Base-by-base conservation (phyloP, 2,329 filamentous ascomycete genomes). In the Blumeria graminis region DNA sequence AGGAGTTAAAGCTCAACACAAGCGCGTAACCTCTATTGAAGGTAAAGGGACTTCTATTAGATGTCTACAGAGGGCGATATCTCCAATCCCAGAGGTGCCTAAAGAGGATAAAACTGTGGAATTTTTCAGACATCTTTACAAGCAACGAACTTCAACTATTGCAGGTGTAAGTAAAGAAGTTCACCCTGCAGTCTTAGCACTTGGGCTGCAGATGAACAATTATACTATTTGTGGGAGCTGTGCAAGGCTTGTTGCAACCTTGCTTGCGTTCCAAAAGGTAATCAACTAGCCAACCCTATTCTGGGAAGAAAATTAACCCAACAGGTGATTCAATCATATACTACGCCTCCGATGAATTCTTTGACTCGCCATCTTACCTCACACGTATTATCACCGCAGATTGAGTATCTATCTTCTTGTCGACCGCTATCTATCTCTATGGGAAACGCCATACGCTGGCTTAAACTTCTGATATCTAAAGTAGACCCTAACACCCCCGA, bases 381-480 rank as follows among this genome's bases (percentile, higher is more conserved):
- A 10, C 87, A 96, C 69, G 81, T 87, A 61, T 80, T 98, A 58
- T 92, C 88, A 65, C 86, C 89, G 39, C 92, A 98, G 69, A 95
- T 98, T 65, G 88, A 93, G 61, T 95, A 93, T 66, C 77, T 98
- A 59, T 86, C 86, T 58, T 87, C 87, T 62, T 95, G 89, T 66
- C 82, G 92, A n/a, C 89, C 92, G 36, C 85, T 98, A 70, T 93
- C 86, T 62, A 92, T 94, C 69, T 87, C 86, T 60, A 94, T 96
- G 82, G 92, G 92, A 59, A 98, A 96, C 68, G 88, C 88, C 38
- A 94, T 98, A 66, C 80, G 92, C 56, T 90, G 88, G 75, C 76
- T 98, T 54, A 98, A 98, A 72, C 79, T 94, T 52, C 80, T 87
- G 64, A 90, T 98, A 66, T 84, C 86, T 64, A 87, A 87, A 63